Evolutionary conservation across 208 protist species (phyloP), one percentile per base, ranked within the genome.

Genomic region (Phytomonas francai): DNA sequence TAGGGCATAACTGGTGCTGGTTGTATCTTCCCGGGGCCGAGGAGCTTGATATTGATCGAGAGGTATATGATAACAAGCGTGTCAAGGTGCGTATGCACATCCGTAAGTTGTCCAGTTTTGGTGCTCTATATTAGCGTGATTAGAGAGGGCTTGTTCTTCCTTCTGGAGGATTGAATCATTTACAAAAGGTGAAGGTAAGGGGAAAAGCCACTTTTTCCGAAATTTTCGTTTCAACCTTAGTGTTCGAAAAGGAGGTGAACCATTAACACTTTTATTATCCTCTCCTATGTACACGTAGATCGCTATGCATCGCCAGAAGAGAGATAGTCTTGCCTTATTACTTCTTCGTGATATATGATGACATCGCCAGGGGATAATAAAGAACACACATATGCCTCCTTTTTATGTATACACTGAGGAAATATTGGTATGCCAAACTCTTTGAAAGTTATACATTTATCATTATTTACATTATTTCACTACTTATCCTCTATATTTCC

Each of bases 1-100:
- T 96, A 59, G 91, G 91, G 7, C 91, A 96, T 80, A 96, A 92
- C 80, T 96, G 91, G 89, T 96, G 91, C 74, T 96, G 91, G 89
- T 68, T 96, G 27, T 94, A 96, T 73, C 72, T 96, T n/a, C 91
- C 91, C 11, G 91, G 91, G 28, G 91, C 91, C 22, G 88, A 96
- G 77, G 91, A 94, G 71, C 77, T 96, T 8, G 85, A 78, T 22
- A 96, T 96, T 68, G 82, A 92, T 33, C 82, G 91, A 14, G 91
- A 96, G 72, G 91, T 96, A 72, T 96, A 94, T 68, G 91, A 96
- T 71, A 96, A 96, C 78, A 93, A 94, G 77, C 88, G 91, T 1
- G 91, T 94, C 30, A 96, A 96, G 79, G 91, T 96, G 36, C 83
- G 91, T 61, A 96, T 96, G 68, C 91, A 96, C 78, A 84, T 96